A percentile compares a stretch with the other conserved stretches of the same genome.
These are phyloP conservation scores for Antitrichia curtipendula DNA, from an alignment of 225 moss, liverwort and hornwort genomes.

Conservation along the genomic window DNA sequence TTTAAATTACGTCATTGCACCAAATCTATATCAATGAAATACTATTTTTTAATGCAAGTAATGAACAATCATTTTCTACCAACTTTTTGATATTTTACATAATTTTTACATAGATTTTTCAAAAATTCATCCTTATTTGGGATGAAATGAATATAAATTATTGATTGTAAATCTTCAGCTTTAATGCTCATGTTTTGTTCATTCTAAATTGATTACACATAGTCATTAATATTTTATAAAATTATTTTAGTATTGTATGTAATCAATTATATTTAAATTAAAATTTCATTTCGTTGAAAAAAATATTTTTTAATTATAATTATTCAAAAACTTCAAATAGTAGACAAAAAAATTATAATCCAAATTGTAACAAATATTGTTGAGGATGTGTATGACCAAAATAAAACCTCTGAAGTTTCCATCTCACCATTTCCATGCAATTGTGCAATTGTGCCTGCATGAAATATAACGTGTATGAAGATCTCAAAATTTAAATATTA, in stretches of 20 bases:
- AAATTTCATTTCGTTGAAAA: background rate
- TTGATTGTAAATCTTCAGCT: background rate
- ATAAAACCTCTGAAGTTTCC: slow-evolving; percentile 44
- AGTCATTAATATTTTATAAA: no score
- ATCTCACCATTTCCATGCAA: slow-evolving; percentile 49
- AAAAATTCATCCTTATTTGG: no score
- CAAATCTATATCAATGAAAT: background rate
- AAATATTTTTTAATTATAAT: no score
- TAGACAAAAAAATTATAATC: slow-evolving; percentile 12
- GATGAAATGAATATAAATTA: background rate
- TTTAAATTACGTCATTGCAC: background rate
- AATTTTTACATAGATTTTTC: background rate
- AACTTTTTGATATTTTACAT: background rate
- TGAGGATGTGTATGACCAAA: slow-evolving; percentile 53
- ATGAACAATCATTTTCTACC: rapidly evolving
- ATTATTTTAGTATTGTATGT: background rate
- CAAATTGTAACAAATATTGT: slow-evolving; percentile 42
- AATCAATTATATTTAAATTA: background rate
- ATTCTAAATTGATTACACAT: background rate
- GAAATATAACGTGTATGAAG: background rate
- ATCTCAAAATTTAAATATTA: background rate
- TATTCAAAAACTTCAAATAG: background rate
- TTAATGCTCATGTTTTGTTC: background rate
- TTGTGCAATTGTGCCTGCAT: slow-evolving; percentile 54
- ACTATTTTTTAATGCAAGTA: background rate